A percentile compares a stretch with the other conserved stretches of the same genome.
Conservation (phyloP, 2,329 filamentous ascomycete species). For the Aspergillus persii region DNA sequence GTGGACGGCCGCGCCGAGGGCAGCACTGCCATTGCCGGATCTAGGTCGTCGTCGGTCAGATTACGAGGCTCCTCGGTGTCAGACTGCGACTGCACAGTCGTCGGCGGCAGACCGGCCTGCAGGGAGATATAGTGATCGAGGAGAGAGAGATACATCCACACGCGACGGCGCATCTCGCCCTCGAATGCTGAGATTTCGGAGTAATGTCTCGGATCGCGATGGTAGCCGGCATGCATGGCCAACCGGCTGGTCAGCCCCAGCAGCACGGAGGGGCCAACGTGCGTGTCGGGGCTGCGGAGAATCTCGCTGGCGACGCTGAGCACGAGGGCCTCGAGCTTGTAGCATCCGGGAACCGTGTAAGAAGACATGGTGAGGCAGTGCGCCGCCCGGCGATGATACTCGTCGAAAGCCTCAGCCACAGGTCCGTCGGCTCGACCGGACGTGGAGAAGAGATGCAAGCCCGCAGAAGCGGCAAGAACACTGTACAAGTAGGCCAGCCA, state of each 20-base stretch:
- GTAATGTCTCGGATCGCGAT: constrained; percentile 54
- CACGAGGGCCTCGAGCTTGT: constrained; percentile 23
- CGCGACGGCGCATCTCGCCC: constrained; percentile 50
- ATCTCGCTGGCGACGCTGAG: constrained; percentile 21
- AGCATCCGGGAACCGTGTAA: constrained; percentile 22
- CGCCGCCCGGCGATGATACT: constrained; percentile 44
- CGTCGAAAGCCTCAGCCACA: constrained; percentile 14
- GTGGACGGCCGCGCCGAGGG: constrained; percentile 51
- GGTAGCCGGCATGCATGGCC: constrained; percentile 60
- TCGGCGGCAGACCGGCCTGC: constrained; percentile 61
- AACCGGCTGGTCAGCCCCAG: constrained; percentile 53
- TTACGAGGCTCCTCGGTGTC: constrained; percentile 58
- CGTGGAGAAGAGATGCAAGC: constrained; percentile 16
- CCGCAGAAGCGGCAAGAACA: constrained; percentile 16
- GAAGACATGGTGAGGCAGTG: constrained; percentile 21
- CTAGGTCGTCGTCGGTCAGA: constrained; percentile 59
- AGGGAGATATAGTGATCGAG: constrained; percentile 60
- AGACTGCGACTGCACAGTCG: constrained; percentile 55
- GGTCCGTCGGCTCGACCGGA: constrained; percentile 7
- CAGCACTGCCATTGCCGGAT: constrained; percentile 47
- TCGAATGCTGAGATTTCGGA: constrained; percentile 52
- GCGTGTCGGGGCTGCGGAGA: constrained; percentile 17
- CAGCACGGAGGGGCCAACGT: constrained; percentile 54
- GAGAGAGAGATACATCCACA: constrained; percentile 43
- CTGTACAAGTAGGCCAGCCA: constrained; percentile 21